These are phyloP conservation scores for Cryptococcus jaspeensis DNA, from an alignment of 1,284 basidiomycete genomes.

Conservation along the genomic window DNA sequence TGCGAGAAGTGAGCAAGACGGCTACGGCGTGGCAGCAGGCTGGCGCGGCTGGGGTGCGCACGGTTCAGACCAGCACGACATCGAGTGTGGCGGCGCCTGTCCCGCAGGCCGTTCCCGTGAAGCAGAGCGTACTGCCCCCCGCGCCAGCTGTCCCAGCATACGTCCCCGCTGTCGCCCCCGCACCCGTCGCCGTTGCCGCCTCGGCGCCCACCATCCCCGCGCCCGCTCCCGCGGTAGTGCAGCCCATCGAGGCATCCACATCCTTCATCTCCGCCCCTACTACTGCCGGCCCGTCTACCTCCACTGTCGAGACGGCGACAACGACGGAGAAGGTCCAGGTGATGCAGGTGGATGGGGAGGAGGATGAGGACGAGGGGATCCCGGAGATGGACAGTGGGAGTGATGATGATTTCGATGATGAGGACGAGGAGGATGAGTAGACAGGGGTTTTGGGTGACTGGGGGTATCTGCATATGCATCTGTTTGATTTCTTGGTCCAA, in stretches of 20 bases:
- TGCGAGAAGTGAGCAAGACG: slow-evolving; percentile 11
- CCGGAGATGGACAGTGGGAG: slow-evolving; percentile 53
- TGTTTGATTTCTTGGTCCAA: too few relatives aligned
- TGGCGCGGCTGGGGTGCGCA: background rate
- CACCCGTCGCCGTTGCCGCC: background rate
- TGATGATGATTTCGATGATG: slow-evolving; percentile 48
- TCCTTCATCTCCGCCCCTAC: slow-evolving; percentile 10
- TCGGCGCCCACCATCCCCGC: background rate
- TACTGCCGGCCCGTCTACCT: background rate
- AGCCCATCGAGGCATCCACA: background rate
- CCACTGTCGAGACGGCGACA: background rate
- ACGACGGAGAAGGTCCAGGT: slow-evolving; percentile 17
- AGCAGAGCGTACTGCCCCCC: background rate
- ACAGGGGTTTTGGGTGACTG: background rate
- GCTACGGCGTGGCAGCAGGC: background rate
- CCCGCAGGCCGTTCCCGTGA: background rate
- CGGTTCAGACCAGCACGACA: background rate
- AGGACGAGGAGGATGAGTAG: slow-evolving; percentile 37
- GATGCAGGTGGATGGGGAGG: slow-evolving; percentile 53
- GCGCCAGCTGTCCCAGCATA: background rate
- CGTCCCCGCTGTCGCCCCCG: background rate
- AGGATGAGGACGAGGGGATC: slow-evolving; percentile 58
- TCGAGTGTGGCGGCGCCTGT: background rate
- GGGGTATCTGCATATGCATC: too few relatives aligned
- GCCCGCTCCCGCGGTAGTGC: background rate